Percentiles rank a stretch among this genome's conserved stretches.
Evolutionary conservation across 768 basidiomycete species (phyloP).

Genomic region (Paxillus involutus): DNA sequence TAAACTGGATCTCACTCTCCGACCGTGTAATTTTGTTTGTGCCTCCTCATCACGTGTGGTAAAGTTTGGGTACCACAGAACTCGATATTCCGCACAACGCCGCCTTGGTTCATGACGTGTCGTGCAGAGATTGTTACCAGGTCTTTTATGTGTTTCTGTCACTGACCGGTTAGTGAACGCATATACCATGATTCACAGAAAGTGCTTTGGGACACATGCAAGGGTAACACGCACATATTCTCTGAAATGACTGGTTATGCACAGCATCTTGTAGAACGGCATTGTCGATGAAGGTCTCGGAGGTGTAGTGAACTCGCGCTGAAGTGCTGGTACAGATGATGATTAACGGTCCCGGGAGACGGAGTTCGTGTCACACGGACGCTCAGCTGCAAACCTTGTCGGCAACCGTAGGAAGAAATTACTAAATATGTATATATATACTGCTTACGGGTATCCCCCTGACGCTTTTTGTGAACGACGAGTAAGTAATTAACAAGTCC

Average conservation of each 20-base stretch:
- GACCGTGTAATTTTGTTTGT: constrained; percentile 50
- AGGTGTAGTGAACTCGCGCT: constrained; percentile 3
- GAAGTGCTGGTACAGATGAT: too few species aligned
- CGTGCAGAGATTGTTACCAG: constrained; percentile 70
- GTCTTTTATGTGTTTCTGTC: constrained; percentile 70
- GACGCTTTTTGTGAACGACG: too few species aligned
- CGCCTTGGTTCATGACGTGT: constrained; percentile 72
- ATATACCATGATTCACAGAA: background rate
- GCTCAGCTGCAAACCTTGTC: too few species aligned
- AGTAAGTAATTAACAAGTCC: too few species aligned
- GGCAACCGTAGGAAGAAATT: too few species aligned
- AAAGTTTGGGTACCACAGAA: constrained; percentile 74
- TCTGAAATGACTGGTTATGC: constrained; percentile 73
- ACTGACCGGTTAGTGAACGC: background rate
- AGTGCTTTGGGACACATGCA: background rate
- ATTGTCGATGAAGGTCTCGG: constrained; percentile 37
- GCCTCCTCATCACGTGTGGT: constrained; percentile 71
- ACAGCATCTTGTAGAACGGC: constrained; percentile 88
- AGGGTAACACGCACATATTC: constrained; percentile 58
- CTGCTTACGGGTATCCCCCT: too few species aligned
- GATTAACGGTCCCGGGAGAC: too few species aligned
- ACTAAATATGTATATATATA: too few species aligned
- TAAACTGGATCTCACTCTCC: constrained; percentile 70
- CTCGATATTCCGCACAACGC: constrained; percentile 78
- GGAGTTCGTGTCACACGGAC: too few species aligned